Evolutionary conservation across 768 basidiomycete genomes (phyloP).

Genomic region (Suillus discolor): DNA sequence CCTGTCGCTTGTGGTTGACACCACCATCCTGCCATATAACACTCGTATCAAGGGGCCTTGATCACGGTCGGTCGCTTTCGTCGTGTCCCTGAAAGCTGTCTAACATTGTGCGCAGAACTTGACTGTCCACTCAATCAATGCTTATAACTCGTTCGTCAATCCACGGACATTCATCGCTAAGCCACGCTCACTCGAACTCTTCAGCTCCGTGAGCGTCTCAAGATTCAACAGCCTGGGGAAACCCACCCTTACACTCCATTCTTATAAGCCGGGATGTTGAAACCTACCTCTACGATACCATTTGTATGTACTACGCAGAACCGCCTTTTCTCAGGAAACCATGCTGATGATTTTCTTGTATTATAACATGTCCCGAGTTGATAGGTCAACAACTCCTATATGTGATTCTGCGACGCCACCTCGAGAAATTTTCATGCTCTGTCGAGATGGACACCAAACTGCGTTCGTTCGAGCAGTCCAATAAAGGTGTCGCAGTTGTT

Average conservation of each 20-base stretch:
- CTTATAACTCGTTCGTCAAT: constrained; percentile 82
- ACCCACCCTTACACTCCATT: too few species aligned
- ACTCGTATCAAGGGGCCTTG: constrained; percentile 80
- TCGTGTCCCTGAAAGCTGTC: neutral
- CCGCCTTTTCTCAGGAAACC: too few species aligned
- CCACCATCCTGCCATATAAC: constrained; percentile 65
- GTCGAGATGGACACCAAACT: constrained; percentile 42
- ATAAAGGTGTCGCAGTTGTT: constrained; percentile 30
- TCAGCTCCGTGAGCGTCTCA: too few species aligned
- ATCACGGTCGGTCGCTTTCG: constrained; percentile 55
- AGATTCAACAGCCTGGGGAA: too few species aligned
- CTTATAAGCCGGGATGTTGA: neutral
- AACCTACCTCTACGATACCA: constrained; percentile 26
- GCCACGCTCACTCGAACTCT: too few species aligned
- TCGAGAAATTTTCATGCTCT: constrained; percentile 21
- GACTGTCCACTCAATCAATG: constrained; percentile 62
- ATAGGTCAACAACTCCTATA: constrained; percentile 34
- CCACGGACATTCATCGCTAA: constrained; percentile 61
- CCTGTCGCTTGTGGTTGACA: neutral
- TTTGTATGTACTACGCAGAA: constrained; percentile 22
- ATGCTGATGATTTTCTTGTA: too few species aligned
- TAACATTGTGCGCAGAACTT: constrained; percentile 49
- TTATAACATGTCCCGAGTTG: constrained; percentile 15
- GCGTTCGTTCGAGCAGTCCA: constrained; percentile 34
- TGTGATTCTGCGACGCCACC: constrained; percentile 10